Evolutionary conservation across 2,329 filamentous ascomycete species (phyloP).

Genomic region (Penicillium sp.): DNA sequence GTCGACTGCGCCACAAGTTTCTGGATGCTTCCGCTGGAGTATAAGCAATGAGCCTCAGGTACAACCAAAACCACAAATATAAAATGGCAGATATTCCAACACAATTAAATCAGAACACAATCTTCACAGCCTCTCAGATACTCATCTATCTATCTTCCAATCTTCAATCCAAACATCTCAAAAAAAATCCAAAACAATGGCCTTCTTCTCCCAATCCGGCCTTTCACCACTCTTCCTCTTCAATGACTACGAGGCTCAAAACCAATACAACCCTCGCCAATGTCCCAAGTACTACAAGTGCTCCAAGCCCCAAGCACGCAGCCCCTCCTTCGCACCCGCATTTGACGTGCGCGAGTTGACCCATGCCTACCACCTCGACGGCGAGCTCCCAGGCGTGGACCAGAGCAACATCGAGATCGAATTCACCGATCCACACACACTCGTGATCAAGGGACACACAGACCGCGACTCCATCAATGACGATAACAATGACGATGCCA

Average conservation of each 20-base stretch:
- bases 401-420: slow-evolving; percentile 49
- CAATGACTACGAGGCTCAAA: slow-evolving; percentile 43
- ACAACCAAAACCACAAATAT: not conserved
- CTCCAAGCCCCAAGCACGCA: slow-evolving; percentile 14
- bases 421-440: slow-evolving; percentile 47
- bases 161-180: slow-evolving; percentile 1
- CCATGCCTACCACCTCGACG: slow-evolving; percentile 45
- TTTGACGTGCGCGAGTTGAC: slow-evolving; percentile 48
- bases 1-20: slow-evolving; percentile 17
- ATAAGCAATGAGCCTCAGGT: not conserved
- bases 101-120: slow-evolving; percentile 1
- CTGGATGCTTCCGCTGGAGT: slow-evolving; percentile 20
- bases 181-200: slow-evolving; percentile 32
- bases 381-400: slow-evolving; percentile 47
- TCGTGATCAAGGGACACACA: slow-evolving; percentile 45
- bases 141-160: slow-evolving; percentile 8
- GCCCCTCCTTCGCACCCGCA: slow-evolving; percentile 38
- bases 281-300: slow-evolving; percentile 10
- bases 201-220: slow-evolving; percentile 42
- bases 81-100: not conserved
- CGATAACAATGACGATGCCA: not conserved
- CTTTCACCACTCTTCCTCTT: slow-evolving; percentile 47
- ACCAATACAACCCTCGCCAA: slow-evolving; percentile 22
- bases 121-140: slow-evolving; percentile 1
- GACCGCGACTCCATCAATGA: slow-evolving; percentile 34